These are phyloP conservation scores for Ustulina deusta DNA, from an alignment of 2,329 filamentous ascomycete genomes.

Conservation along the genomic window DNA sequence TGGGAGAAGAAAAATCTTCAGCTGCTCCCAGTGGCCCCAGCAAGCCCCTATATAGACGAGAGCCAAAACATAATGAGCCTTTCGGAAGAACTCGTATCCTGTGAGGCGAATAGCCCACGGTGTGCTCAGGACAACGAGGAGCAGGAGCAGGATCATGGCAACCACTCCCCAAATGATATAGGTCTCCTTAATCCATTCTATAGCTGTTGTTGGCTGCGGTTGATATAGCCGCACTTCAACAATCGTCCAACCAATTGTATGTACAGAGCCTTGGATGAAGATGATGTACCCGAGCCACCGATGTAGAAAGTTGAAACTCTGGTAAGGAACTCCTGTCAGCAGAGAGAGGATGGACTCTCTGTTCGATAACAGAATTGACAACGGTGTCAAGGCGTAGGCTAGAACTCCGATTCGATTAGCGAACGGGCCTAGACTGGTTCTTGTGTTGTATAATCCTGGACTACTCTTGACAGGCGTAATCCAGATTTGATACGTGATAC, in stretches of 20 bases:
- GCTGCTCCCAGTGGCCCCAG: constrained; percentile 78
- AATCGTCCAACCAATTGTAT: constrained; percentile 78
- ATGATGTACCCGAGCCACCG: constrained; percentile 82
- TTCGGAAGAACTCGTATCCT: constrained; percentile 83
- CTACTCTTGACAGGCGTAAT: constrained; percentile 73
- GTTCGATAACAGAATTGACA: constrained; percentile 74
- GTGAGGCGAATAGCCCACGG: constrained; percentile 71
- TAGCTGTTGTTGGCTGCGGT: constrained; percentile 72
- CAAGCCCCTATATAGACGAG: constrained; percentile 80
- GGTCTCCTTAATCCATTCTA: constrained; percentile 68
- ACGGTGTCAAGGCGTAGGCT: constrained; percentile 79
- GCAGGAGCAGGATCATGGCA: constrained; percentile 72
- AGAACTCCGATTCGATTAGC: constrained; percentile 76
- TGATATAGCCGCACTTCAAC: constrained; percentile 76
- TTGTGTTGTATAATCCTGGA: constrained; percentile 70
- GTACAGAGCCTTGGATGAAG: constrained; percentile 73
- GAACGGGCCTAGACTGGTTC: constrained; percentile 74
- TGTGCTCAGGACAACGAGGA: constrained; percentile 71
- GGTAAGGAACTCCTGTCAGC: constrained; percentile 79
- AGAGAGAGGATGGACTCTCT: constrained; percentile 77
- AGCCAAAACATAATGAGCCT: constrained; percentile 78
- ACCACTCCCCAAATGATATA: constrained; percentile 82
- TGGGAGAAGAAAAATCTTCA: constrained; percentile 77
- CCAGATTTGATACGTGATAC: constrained; percentile 76
- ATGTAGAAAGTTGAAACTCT: constrained; percentile 82